phyloP scores from a whole-genome alignment of 2,329 filamentous ascomycete genomes.

The Arthroderma sp. region DNA sequence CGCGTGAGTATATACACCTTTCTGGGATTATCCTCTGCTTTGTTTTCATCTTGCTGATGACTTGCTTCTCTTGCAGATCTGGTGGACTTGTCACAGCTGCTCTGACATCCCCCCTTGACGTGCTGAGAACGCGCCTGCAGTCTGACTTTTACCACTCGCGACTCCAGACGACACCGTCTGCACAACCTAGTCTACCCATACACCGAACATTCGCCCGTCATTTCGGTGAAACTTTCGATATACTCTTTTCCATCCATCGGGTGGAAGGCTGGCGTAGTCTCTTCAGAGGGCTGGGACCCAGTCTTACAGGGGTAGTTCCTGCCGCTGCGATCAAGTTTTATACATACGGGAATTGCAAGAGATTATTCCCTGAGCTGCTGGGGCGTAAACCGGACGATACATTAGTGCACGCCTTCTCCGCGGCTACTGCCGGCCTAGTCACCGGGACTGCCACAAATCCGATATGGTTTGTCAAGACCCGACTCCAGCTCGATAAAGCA shows the following conservation, averaged over 20 bases:
- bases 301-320: slow-evolving; percentile 77
- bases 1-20: neutral
- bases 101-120: slow-evolving; percentile 83
- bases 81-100: slow-evolving; percentile 84
- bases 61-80: neutral
- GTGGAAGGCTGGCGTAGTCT: slow-evolving; percentile 74
- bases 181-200: neutral
- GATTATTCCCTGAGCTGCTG: slow-evolving; percentile 31
- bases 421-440: slow-evolving; percentile 63
- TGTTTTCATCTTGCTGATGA: neutral
- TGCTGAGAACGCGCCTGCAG: slow-evolving; percentile 81
- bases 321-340: slow-evolving; percentile 89
- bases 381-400: slow-evolving; percentile 29
- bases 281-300: slow-evolving; percentile 87
- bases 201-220: slow-evolving; percentile 33
- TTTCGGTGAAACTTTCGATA: slow-evolving; percentile 73
- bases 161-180: slow-evolving; percentile 40
- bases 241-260: slow-evolving; percentile 65
- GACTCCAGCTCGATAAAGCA: slow-evolving; percentile 82
- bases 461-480: slow-evolving; percentile 92
- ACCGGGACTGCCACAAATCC: slow-evolving; percentile 89
- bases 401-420: slow-evolving; percentile 62
- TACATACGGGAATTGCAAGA: slow-evolving; percentile 84
- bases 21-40: neutral
- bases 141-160: slow-evolving; percentile 89